These are phyloP conservation scores for Fusarium brevicatenulatum DNA, from an alignment of 2,329 filamentous ascomycete genomes.

Conservation along the genomic window DNA sequence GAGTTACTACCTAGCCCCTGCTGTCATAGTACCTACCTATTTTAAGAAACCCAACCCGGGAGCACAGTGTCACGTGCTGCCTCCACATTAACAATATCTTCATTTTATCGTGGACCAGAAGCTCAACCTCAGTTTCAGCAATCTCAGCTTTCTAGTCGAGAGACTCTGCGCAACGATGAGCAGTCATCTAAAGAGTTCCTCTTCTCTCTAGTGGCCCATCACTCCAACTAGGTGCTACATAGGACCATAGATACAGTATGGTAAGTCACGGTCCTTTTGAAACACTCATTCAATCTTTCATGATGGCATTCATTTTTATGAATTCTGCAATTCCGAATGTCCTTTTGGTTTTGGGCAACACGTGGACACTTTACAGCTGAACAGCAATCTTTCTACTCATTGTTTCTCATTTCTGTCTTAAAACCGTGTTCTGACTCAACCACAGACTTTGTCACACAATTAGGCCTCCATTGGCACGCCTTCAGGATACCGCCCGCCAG, in stretches of 20 bases:
- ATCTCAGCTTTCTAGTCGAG: not conserved
- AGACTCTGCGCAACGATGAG: not conserved
- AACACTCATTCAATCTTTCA: constrained; percentile 20
- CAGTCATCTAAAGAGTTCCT: not conserved
- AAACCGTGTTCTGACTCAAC: constrained; percentile 19
- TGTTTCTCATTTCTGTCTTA: not conserved
- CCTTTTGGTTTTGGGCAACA: constrained; percentile 35
- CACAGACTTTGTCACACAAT: constrained; percentile 3
- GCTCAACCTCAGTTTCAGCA: not conserved
- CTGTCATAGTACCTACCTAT: not conserved
- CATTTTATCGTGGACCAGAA: constrained; percentile 15
- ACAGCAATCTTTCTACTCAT: constrained; percentile 10
- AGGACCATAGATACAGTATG: not conserved
- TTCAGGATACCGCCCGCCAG: constrained; percentile 61
- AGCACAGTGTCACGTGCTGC: constrained; percentile 20
- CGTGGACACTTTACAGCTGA: constrained; percentile 50
- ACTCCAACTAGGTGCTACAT: not conserved
- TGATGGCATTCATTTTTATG: constrained; percentile 54
- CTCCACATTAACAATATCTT: constrained; percentile 15
- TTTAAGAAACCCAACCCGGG: not conserved
- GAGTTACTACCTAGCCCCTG: not conserved
- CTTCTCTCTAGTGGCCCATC: not conserved
- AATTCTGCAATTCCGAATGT: constrained; percentile 63
- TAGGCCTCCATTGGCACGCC: constrained; percentile 51
- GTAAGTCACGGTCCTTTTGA: constrained; percentile 25